These are phyloP conservation scores for Fusarium sp. DNA, from an alignment of 2,329 filamentous ascomycete genomes.

Conservation along the genomic window DNA sequence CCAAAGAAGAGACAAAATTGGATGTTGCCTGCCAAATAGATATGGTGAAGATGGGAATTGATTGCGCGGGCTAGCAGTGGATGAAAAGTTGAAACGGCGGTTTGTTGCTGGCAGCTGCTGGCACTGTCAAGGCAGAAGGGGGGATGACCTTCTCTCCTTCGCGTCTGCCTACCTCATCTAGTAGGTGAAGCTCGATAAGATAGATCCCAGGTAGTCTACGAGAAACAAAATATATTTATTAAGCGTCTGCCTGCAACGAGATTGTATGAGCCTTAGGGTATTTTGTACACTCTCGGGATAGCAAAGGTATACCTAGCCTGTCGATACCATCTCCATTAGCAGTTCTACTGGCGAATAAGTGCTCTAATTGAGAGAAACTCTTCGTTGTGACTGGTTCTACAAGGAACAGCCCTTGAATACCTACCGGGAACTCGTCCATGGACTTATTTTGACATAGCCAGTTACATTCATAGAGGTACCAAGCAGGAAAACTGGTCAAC, in stretches of 20 bases:
- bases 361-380: not conserved
- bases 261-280: not conserved
- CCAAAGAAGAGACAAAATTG: constrained; percentile 1
- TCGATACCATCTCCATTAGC: not conserved
- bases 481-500: not conserved
- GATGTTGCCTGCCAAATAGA: not conserved
- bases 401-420: not conserved
- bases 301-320: not conserved
- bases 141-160: not conserved
- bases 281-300: not conserved
- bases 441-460: not conserved
- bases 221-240: too few species aligned
- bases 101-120: constrained; percentile 10
- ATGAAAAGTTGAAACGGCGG: not conserved
- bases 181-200: not conserved
- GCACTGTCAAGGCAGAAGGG: constrained; percentile 17
- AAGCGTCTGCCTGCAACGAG: not conserved
- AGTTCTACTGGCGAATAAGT: not conserved
- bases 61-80: not conserved
- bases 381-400: not conserved
- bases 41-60: not conserved
- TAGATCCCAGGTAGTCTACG: too few species aligned
- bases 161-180: not conserved
- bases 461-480: not conserved
- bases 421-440: not conserved